Conservation (phyloP, 2,329 filamentous ascomycete genomes). For the Fusarium bulbicola region DNA sequence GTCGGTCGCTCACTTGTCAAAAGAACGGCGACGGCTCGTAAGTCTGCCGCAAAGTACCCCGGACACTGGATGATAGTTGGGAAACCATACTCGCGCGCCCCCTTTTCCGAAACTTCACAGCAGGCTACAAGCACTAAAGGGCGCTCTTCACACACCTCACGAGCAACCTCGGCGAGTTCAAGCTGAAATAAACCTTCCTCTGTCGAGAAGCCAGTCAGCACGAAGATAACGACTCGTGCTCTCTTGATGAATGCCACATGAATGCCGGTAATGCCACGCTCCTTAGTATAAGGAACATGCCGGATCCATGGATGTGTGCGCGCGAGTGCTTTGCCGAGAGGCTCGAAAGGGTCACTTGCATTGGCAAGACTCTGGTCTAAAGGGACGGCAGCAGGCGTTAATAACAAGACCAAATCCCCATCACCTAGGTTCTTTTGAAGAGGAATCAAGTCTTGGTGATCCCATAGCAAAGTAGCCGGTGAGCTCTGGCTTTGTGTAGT, state of each 20-base stretch:
- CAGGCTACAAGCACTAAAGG: constrained; percentile 64
- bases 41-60: constrained; percentile 57
- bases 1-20: constrained; percentile 56
- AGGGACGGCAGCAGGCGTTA: constrained; percentile 66
- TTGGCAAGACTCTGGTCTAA: constrained; percentile 52
- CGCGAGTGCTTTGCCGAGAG: constrained; percentile 71
- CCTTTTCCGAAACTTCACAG: constrained; percentile 54
- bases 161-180: constrained; percentile 58
- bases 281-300: constrained; percentile 76
- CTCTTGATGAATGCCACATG: constrained; percentile 70
- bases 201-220: constrained; percentile 62
- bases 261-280: constrained; percentile 68
- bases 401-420: constrained; percentile 66
- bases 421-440: constrained; percentile 56
- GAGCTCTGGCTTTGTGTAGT: constrained; percentile 19
- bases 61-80: constrained; percentile 62
- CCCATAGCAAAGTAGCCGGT: constrained; percentile 50
- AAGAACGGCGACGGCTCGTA: constrained; percentile 61
- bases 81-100: constrained; percentile 53
- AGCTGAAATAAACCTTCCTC: constrained; percentile 61
- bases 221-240: constrained; percentile 68
- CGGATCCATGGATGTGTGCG: constrained; percentile 68
- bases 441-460: constrained; percentile 57
- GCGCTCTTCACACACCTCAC: constrained; percentile 56
- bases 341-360: constrained; percentile 75